These are phyloP conservation scores for Colletotrichum horii DNA, from an alignment of 2,329 filamentous ascomycete genomes.

Conservation along the genomic window DNA sequence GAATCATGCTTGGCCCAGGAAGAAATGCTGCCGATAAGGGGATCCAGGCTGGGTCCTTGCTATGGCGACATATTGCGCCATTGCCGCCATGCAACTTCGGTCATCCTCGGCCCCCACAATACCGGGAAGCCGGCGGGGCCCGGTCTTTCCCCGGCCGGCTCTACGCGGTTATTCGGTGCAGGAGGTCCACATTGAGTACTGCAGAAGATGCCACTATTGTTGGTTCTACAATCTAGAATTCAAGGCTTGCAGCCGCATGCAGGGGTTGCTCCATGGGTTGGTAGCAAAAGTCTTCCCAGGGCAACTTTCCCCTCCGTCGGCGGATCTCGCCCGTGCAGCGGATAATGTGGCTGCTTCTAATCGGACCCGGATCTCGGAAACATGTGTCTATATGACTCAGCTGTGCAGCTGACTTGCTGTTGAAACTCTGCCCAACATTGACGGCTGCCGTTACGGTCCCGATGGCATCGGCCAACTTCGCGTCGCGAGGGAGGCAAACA, in stretches of 20 bases:
- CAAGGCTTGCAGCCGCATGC: background rate
- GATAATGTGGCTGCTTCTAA: background rate
- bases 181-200: background rate
- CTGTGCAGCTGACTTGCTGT: background rate
- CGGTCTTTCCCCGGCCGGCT: background rate
- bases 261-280: background rate
- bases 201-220: background rate
- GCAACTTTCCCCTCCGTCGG: background rate
- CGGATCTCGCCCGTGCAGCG: background rate
- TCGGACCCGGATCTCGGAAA: background rate
- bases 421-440: background rate
- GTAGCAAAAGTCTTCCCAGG: background rate
- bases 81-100: constrained; percentile 9
- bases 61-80: constrained; percentile 20
- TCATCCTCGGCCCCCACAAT: background rate
- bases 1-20: background rate
- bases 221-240: background rate
- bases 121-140: background rate
- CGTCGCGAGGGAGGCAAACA: background rate
- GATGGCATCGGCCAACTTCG: background rate
- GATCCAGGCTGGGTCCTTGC: background rate
- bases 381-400: background rate
- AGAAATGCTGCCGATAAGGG: background rate
- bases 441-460: constrained; percentile 1
- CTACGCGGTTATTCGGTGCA: too few relatives aligned